Evolutionary conservation across 2,329 filamentous ascomycete genomes (phyloP).

Genomic region (Didymella segeticola): DNA sequence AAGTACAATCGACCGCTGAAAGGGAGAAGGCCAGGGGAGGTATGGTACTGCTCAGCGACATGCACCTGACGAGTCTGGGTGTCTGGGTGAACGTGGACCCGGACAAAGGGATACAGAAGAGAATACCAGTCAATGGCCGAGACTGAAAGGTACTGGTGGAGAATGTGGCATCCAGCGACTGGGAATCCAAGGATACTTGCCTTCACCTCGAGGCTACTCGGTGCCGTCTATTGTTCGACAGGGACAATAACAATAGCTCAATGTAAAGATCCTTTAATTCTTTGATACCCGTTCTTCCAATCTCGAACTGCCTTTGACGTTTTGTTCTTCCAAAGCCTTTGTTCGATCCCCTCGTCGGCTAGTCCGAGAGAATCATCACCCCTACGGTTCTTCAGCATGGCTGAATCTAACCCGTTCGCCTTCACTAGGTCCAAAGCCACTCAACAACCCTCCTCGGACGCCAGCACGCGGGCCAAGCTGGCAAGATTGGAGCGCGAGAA

Average conservation of each 20-base stretch:
- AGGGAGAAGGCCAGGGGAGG: neutral
- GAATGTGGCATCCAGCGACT: neutral
- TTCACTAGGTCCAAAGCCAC: neutral
- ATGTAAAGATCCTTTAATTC: neutral
- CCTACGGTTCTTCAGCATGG: neutral
- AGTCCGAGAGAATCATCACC: neutral
- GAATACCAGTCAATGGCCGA: neutral
- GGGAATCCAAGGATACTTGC: neutral
- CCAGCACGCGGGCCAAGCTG: neutral
- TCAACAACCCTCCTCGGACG: neutral
- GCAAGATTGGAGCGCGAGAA: neutral
- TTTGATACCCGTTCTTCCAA: neutral
- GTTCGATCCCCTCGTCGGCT: neutral
- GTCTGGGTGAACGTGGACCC: neutral
- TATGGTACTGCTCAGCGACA: constrained; percentile 5
- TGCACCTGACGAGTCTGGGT: neutral
- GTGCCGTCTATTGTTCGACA: neutral
- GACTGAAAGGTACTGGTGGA: neutral
- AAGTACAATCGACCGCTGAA: neutral
- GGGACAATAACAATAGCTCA: neutral
- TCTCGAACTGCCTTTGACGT: neutral
- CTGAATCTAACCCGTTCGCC: neutral
- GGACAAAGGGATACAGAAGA: neutral
- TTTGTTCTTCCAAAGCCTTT: constrained; percentile 6
- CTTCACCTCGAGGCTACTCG: neutral